Conservation (phyloP, 768 basidiomycete species). For the Tylopilus subfusipes region DNA sequence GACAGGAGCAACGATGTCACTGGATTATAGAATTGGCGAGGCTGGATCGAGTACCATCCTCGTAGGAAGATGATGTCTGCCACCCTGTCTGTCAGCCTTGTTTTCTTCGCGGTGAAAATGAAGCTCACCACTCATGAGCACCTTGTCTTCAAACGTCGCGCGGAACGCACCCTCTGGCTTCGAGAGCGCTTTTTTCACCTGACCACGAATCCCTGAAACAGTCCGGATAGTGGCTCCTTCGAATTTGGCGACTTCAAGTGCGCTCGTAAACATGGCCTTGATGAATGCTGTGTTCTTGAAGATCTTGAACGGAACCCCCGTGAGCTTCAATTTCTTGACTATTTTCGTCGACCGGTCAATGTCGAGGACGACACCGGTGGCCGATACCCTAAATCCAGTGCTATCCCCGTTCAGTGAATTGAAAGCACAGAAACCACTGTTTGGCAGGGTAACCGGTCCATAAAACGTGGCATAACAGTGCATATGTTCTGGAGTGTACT, state of each 20-base stretch:
- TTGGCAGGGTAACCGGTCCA: constrained; percentile 86
- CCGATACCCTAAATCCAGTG: constrained; percentile 82
- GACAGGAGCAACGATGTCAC: constrained; percentile 87
- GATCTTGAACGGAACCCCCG: constrained; percentile 93
- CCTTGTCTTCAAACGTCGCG: constrained; percentile 97
- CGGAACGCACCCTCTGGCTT: constrained; percentile 95
- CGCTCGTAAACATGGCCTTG: constrained; percentile 93
- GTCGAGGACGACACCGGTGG: constrained; percentile 93
- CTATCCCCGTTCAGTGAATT: constrained; percentile 69
- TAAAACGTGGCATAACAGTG: constrained; percentile 99
- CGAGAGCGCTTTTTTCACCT: constrained; percentile 92
- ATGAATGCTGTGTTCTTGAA: constrained; percentile 99
- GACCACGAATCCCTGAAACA: constrained; percentile 93
- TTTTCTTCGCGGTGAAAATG: not conserved
- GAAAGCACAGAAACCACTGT: constrained; percentile 97
- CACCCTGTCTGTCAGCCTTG: not conserved
- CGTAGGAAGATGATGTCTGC: constrained; percentile 92
- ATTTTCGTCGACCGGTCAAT: constrained; percentile 91
- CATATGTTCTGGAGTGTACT: constrained; percentile 99
- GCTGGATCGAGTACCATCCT: constrained; percentile 95
- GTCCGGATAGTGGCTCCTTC: constrained; percentile 97
- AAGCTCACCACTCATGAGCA: constrained; percentile 84
- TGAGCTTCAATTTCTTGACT: constrained; percentile 97
- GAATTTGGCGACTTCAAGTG: constrained; percentile 96
- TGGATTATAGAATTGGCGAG: constrained; percentile 94